Conservation (phyloP, 2,329 filamentous ascomycete species). For the Penicillium sp. region DNA sequence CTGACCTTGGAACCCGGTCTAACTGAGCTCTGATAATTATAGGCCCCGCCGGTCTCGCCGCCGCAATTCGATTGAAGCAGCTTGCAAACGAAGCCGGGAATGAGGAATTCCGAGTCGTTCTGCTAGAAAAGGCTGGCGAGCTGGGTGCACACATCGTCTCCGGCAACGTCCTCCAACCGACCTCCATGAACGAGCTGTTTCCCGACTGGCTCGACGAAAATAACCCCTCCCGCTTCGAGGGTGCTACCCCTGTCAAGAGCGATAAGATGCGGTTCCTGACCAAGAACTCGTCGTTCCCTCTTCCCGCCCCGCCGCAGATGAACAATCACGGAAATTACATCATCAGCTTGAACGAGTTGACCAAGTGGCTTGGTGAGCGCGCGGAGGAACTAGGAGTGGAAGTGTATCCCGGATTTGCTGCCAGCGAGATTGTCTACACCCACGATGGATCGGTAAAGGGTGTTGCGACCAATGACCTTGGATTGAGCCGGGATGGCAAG, state of each 20-base stretch:
- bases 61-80: conserved; percentile 93
- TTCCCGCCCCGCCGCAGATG: conserved; percentile 95
- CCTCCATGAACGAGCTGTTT: conserved; percentile 81
- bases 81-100: conserved; percentile 91
- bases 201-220: conserved; percentile 90
- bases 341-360: conserved; percentile 89
- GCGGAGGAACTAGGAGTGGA: conserved; percentile 97
- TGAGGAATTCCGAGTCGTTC: conserved; percentile 88
- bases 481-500: conserved; percentile 75
- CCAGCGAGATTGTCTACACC: conserved; percentile 85
- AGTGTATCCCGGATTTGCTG: conserved; percentile 93
- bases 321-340: conserved; percentile 98
- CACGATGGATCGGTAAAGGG: conserved; percentile 85
- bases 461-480: conserved; percentile 93
- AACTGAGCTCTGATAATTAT: conserved; percentile 9
- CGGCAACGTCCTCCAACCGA: conserved; percentile 90
- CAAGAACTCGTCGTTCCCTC: conserved; percentile 70
- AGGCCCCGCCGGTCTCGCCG: conserved; percentile 87
- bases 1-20: neutral
- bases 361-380: conserved; percentile 91
- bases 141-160: conserved; percentile 93
- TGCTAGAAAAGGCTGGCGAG: conserved; percentile 94
- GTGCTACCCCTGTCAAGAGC: conserved; percentile 75
- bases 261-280: conserved; percentile 96
- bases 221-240: conserved; percentile 83